Conservation (phyloP, 495 filamentous ascomycete species). For the Penicillium silybi region DNA sequence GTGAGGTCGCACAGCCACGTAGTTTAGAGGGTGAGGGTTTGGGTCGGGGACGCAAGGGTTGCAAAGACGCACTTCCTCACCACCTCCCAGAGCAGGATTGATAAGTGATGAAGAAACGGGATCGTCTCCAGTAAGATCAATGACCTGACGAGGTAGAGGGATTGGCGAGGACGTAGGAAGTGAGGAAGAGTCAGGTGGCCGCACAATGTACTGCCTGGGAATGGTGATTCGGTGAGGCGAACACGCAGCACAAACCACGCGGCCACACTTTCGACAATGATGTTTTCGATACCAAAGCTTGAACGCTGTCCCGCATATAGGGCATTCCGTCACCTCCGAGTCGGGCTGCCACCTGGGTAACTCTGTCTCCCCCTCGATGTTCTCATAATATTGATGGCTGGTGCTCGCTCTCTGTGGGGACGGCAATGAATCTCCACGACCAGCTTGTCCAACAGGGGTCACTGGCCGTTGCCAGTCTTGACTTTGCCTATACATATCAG, state of each 20-base stretch:
- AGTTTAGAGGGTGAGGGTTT: slow-evolving; percentile 61
- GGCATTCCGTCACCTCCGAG: slow-evolving; percentile 69
- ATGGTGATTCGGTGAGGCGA: slow-evolving; percentile 96
- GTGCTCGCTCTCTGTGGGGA: background rate
- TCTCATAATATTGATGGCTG: background rate
- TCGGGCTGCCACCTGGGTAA: slow-evolving; percentile 86
- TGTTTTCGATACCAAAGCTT: slow-evolving; percentile 87
- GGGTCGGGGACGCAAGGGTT: slow-evolving; percentile 94
- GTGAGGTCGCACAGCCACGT: slow-evolving; percentile 20
- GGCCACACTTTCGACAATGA: slow-evolving; percentile 94
- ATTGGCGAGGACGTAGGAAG: slow-evolving; percentile 18
- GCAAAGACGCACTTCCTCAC: slow-evolving; percentile 85
- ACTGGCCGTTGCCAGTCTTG: background rate
- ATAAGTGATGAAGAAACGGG: slow-evolving; percentile 17
- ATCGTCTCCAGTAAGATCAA: slow-evolving; percentile 45
- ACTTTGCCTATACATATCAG: background rate
- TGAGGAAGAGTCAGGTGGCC: slow-evolving; percentile 53
- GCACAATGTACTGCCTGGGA: slow-evolving; percentile 88
- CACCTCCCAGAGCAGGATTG: slow-evolving; percentile 64
- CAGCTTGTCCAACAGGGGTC: too few species aligned
- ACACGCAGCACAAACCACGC: slow-evolving; percentile 87
- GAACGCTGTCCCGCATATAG: slow-evolving; percentile 74
- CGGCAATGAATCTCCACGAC: too few species aligned
- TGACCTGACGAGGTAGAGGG: slow-evolving; percentile 12
- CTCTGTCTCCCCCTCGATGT: background rate